Evolutionary conservation across 148 eudicot genomes (phyloP), one percentile per base, ranked within the genome.

Genomic region (Rheum nobile): DNA sequence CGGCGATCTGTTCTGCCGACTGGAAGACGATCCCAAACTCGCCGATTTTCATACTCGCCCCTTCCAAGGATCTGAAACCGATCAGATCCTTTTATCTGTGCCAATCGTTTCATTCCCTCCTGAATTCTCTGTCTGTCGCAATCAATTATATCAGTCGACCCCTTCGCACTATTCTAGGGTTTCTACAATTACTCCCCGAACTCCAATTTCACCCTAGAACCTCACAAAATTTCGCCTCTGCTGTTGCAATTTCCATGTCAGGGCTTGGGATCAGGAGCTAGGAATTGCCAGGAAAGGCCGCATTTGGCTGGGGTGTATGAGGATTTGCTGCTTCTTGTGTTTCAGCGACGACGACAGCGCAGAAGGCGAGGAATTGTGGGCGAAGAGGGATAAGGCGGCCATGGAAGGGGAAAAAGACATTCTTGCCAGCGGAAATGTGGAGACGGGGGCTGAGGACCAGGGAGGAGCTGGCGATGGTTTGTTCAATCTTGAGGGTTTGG

Each of bases 261-360:
- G 22, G 46, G 57, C 12, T n/a, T 24, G 44, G 57, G 82, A 77
- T 79, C 74, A 72, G 42, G 70, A 71, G 46, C 76, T 75, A 80
- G 84, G 84, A 78, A 75, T 81, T 21, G 10, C 44, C 57, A 46
- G 9, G 32, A 65, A 59, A 59, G 75, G 75, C 55, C 67, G 72
- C 41, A 41, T 48, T 68, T 71, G 71, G 72, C 57, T 48, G 70
- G 42, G 42, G 73, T 84, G 89, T 72, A 84, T 88, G 91, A 88
- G 50, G 89, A 79, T 84, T 86, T 86, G 86, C 80, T 86, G 87
- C 68, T 86, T 80, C 72, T 74, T 80, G 55, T 84, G 87, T 38
- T 86, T 81, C 16, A 80, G 80, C 37, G 78, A 77, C 35, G 80
- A 74, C 57, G 82, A 42, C 24, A 61, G 31, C 26, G 43, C 37